phyloP scores from a whole-genome alignment of 2,329 filamentous ascomycete genomes.

The Exophiala sideris region DNA sequence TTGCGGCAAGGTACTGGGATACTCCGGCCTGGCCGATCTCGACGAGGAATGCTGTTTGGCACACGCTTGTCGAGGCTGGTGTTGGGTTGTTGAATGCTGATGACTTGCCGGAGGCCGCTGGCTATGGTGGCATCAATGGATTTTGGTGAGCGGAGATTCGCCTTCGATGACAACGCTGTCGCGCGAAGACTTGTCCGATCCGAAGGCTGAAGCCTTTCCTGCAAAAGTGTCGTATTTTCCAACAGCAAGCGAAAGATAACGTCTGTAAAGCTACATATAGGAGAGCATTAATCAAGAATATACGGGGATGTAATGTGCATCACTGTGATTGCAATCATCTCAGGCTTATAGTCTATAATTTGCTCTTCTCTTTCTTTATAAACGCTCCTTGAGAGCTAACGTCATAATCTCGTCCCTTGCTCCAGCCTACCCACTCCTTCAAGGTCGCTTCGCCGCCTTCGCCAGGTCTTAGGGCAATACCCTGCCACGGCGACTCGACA shows the following conservation, averaged over 20 bases:
- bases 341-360: slow-evolving; percentile 13
- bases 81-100: slow-evolving; percentile 64
- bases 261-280: no score
- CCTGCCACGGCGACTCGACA: slow-evolving; percentile 63
- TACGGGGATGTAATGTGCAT: no score
- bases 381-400: slow-evolving; percentile 58
- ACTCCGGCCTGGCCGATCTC: slow-evolving; percentile 58
- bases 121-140: slow-evolving; percentile 22
- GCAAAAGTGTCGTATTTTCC: neutral
- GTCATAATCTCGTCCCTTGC: slow-evolving; percentile 66
- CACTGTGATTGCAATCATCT: no score
- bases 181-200: no score
- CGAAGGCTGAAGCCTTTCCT: no score
- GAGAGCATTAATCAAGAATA: neutral
- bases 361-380: slow-evolving; percentile 44
- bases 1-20: slow-evolving; percentile 62
- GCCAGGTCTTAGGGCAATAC: slow-evolving; percentile 60
- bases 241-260: no score
- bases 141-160: slow-evolving; percentile 23
- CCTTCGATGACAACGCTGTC: no score
- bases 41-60: slow-evolving; percentile 59
- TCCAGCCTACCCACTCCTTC: slow-evolving; percentile 73
- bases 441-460: slow-evolving; percentile 69
- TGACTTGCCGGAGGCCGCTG: slow-evolving; percentile 54
- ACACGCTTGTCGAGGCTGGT: slow-evolving; percentile 54